Conservation (phyloP, 2,329 filamentous ascomycete genomes). For the Colletotrichum sp. region DNA sequence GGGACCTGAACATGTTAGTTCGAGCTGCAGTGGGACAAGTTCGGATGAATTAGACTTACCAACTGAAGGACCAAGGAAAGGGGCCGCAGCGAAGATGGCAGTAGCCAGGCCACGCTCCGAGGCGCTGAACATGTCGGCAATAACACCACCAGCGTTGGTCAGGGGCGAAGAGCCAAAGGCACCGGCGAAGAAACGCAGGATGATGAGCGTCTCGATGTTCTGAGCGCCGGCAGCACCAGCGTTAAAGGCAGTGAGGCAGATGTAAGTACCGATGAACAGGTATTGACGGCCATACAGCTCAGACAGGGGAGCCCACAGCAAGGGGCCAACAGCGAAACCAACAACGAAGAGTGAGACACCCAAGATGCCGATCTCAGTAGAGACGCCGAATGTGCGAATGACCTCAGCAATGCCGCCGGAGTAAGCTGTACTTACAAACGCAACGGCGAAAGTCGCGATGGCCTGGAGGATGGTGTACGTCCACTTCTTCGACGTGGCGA, state of each 20-base stretch:
- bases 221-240: constrained; percentile 61
- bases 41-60: constrained; percentile 59
- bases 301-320: constrained; percentile 68
- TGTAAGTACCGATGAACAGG: constrained; percentile 64
- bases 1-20: constrained; percentile 68
- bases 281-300: constrained; percentile 66
- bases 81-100: constrained; percentile 67
- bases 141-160: constrained; percentile 66
- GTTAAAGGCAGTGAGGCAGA: constrained; percentile 64
- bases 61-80: constrained; percentile 69
- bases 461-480: constrained; percentile 63
- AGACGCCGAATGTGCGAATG: constrained; percentile 53
- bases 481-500: constrained; percentile 63
- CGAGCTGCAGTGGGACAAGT: constrained; percentile 64
- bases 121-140: constrained; percentile 64
- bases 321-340: constrained; percentile 62
- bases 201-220: constrained; percentile 63
- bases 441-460: constrained; percentile 65
- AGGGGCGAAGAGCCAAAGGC: constrained; percentile 66
- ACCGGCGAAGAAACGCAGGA: constrained; percentile 69
- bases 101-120: constrained; percentile 61
- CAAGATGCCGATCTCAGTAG: constrained; percentile 47
- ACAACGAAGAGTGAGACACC: constrained; percentile 53
- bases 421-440: constrained; percentile 68
- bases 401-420: constrained; percentile 58